These are phyloP conservation scores for Ceratocystis eucalypticola DNA, from an alignment of 2,329 filamentous ascomycete species.

Conservation along the genomic window DNA sequence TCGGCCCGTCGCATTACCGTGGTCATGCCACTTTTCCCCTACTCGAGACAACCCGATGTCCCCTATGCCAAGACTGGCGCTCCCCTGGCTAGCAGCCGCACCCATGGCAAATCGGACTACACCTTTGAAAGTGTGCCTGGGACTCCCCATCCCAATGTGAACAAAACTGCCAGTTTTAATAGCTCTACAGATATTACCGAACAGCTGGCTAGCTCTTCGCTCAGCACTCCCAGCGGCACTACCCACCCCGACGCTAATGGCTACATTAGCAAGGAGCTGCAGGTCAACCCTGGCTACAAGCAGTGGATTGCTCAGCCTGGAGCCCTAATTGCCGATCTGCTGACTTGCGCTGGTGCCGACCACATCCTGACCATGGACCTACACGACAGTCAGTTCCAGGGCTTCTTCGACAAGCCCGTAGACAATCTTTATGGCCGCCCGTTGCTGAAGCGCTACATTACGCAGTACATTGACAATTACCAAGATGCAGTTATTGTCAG, in stretches of 20 bases:
- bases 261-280: slow-evolving; percentile 36
- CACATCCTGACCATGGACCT: slow-evolving; percentile 98
- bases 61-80: slow-evolving; percentile 94
- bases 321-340: slow-evolving; percentile 81
- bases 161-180: slow-evolving; percentile 49
- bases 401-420: slow-evolving; percentile 96
- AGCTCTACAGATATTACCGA: slow-evolving; percentile 57
- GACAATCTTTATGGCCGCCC: slow-evolving; percentile 89
- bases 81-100: slow-evolving; percentile 55
- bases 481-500: slow-evolving; percentile 84
- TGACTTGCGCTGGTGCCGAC: slow-evolving; percentile 91
- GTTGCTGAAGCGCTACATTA: slow-evolving; percentile 55
- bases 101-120: slow-evolving; percentile 45
- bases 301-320: slow-evolving; percentile 98
- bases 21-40: slow-evolving; percentile 89
- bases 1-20: slow-evolving; percentile 88
- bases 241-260: slow-evolving; percentile 24
- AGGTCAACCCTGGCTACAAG: slow-evolving; percentile 85
- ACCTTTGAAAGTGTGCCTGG: slow-evolving; percentile 88
- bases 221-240: slow-evolving; percentile 42
- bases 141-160: slow-evolving; percentile 62
- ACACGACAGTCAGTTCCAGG: slow-evolving; percentile 92
- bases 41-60: slow-evolving; percentile 89
- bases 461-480: slow-evolving; percentile 71
- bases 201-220: slow-evolving; percentile 54